Percentiles rank a stretch among this genome's conserved stretches.
Evolutionary conservation across 257 asterid species (phyloP).

Genomic region (Cynanchum wilfordii): DNA sequence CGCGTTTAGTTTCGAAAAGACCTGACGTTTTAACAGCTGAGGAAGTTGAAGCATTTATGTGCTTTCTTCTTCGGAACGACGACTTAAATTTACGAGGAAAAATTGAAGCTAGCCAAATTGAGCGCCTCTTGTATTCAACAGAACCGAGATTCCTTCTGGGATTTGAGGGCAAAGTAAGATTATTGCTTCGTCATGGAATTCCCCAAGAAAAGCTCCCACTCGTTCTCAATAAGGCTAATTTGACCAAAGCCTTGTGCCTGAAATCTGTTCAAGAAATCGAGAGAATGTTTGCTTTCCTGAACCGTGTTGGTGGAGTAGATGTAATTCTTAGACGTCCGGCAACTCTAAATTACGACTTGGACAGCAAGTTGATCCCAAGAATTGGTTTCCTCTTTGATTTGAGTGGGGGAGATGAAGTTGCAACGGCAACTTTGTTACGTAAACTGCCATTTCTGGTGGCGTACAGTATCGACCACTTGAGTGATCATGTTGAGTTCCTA

Average conservation of each 20-base stretch:
- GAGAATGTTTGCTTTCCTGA: constrained; percentile 53
- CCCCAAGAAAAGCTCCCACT: constrained; percentile 54
- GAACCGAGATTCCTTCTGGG: constrained; percentile 49
- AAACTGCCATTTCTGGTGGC: constrained; percentile 71
- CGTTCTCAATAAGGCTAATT: constrained; percentile 61
- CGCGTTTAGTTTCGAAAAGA: constrained; percentile 47
- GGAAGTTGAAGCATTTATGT: constrained; percentile 38
- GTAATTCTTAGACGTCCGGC: constrained; percentile 76
- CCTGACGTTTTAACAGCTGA: constrained; percentile 53
- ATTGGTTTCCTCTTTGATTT: constrained; percentile 56
- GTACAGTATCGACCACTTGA: constrained; percentile 64
- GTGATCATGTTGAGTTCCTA: constrained; percentile 72
- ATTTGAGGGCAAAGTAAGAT: constrained; percentile 52
- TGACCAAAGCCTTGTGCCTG: constrained; percentile 58
- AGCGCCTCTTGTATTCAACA: constrained; percentile 46
- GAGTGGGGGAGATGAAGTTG: constrained; percentile 56
- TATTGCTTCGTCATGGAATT: constrained; percentile 51
- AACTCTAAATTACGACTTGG: constrained; percentile 57
- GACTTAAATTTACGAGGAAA: constrained; percentile 44
- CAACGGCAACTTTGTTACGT: constrained; percentile 46
- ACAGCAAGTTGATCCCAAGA: constrained; percentile 68
- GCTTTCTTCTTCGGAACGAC: constrained; percentile 29
- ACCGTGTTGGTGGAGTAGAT: constrained; percentile 59
- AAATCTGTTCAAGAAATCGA: constrained; percentile 56
- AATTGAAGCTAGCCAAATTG: constrained; percentile 48